Evolutionary conservation across 106 monocot genomes (phyloP).

Genomic region (Dendrobium officinale): DNA sequence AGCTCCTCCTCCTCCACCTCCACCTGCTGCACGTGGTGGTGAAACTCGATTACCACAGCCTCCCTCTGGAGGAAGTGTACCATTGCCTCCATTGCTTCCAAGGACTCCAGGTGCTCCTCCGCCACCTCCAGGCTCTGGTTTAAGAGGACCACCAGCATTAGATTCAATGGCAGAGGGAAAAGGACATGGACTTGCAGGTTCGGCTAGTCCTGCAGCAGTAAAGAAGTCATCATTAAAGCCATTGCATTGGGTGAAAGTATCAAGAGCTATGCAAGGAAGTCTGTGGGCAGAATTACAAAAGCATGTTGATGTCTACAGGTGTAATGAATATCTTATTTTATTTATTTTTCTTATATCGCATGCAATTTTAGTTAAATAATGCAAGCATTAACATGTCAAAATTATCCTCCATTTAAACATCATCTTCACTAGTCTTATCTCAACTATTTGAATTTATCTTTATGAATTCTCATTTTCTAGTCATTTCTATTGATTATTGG

Average conservation of each 20-base stretch:
- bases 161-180: constrained; percentile 28
- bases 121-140: constrained; percentile 25
- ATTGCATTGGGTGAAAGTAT: constrained; percentile 94
- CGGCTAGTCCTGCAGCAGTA: constrained; percentile 14
- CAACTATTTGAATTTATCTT: background rate
- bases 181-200: constrained; percentile 46
- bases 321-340: constrained; percentile 8
- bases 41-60: constrained; percentile 3
- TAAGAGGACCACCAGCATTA: constrained; percentile 22
- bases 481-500: background rate
- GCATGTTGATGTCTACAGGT: constrained; percentile 69
- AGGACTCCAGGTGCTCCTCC: constrained; percentile 44
- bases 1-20: background rate
- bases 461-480: background rate
- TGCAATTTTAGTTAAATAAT: constrained; percentile 11
- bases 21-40: constrained; percentile 15
- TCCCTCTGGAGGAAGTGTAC: constrained; percentile 14
- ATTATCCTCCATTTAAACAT: background rate
- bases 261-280: constrained; percentile 91
- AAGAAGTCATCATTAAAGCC: constrained; percentile 82
- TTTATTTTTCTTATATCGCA: background rate
- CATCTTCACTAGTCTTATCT: background rate
- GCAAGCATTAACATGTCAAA: background rate
- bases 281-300: constrained; percentile 95
- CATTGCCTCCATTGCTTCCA: constrained; percentile 15